Percentiles rank a stretch among this genome's conserved stretches.
These are phyloP conservation scores for Acmispon strigosus DNA, from an alignment of 306 rosid genomes.

Conservation along the genomic window DNA sequence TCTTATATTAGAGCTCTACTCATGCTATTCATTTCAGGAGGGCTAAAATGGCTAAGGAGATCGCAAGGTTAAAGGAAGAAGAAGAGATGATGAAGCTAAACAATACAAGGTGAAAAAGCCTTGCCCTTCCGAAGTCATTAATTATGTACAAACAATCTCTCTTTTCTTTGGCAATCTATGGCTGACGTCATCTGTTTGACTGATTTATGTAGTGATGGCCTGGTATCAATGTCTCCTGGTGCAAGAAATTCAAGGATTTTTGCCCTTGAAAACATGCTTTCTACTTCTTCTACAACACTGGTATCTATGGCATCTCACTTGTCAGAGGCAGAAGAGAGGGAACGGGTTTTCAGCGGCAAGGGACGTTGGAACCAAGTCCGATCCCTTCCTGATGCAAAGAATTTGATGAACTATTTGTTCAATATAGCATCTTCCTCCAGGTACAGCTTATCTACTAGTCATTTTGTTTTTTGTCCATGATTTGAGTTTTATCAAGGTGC, in stretches of 20 bases:
- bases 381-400: slow-evolving; percentile 84
- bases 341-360: slow-evolving; percentile 73
- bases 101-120: slow-evolving; percentile 24
- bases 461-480: not conserved
- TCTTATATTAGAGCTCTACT: not conserved
- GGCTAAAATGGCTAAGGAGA: slow-evolving; percentile 42
- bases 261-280: slow-evolving; percentile 91
- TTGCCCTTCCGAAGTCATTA: not conserved
- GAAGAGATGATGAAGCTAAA: slow-evolving; percentile 27
- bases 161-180: not conserved
- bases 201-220: slow-evolving; percentile 37
- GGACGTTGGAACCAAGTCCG: slow-evolving; percentile 98
- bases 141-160: not conserved
- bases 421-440: slow-evolving; percentile 85
- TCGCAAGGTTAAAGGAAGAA: slow-evolving; percentile 37
- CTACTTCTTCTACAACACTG: slow-evolving; percentile 68
- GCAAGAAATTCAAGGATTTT: slow-evolving; percentile 88
- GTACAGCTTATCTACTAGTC: slow-evolving; percentile 29
- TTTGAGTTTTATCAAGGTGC: not conserved
- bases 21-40: slow-evolving; percentile 31
- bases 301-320: slow-evolving; percentile 94
- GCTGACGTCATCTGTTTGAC: not conserved
- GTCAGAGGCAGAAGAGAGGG: slow-evolving; percentile 96
- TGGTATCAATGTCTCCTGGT: slow-evolving; percentile 74
- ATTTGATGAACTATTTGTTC: slow-evolving; percentile 82